A percentile compares a stretch with the other conserved stretches of the same genome.
These are phyloP conservation scores for Acer yangbiense DNA, from an alignment of 345 rosid species.

Conservation along the genomic window DNA sequence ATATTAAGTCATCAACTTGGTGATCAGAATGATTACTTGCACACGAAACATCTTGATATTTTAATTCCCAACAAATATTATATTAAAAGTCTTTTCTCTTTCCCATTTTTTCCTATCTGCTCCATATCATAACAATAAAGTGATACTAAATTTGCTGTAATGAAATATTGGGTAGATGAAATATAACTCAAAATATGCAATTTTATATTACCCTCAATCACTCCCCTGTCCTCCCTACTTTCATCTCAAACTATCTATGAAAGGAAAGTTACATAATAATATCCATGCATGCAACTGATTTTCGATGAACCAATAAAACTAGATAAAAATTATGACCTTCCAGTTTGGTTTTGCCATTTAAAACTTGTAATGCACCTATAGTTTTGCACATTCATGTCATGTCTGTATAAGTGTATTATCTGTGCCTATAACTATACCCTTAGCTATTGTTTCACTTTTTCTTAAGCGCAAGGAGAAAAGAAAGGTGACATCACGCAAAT, in stretches of 20 bases:
- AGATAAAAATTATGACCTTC: neutral
- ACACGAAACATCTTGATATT: neutral
- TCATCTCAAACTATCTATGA: neutral
- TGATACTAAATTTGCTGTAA: neutral
- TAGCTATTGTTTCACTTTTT: neutral
- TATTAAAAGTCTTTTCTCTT: neutral
- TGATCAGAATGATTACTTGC: neutral
- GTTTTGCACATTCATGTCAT: neutral
- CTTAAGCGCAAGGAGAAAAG: neutral
- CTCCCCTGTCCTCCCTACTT: neutral
- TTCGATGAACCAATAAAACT: neutral
- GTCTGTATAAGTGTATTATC: neutral
- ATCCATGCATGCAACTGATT: too few relatives aligned
- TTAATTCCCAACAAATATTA: neutral
- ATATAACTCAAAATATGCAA: neutral
- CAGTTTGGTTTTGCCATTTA: neutral
- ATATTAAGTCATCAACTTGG: conserved; percentile 1
- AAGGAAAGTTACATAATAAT: neutral
- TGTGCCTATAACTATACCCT: neutral
- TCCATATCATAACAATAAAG: neutral
- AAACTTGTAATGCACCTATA: neutral
- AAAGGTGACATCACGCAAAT: neutral
- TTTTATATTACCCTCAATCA: neutral
- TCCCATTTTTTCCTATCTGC: neutral
- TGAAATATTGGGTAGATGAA: neutral